These are phyloP conservation scores for Cutaneotrichosporon spelunceum DNA, from an alignment of 1,284 basidiomycete species.

Conservation along the genomic window DNA sequence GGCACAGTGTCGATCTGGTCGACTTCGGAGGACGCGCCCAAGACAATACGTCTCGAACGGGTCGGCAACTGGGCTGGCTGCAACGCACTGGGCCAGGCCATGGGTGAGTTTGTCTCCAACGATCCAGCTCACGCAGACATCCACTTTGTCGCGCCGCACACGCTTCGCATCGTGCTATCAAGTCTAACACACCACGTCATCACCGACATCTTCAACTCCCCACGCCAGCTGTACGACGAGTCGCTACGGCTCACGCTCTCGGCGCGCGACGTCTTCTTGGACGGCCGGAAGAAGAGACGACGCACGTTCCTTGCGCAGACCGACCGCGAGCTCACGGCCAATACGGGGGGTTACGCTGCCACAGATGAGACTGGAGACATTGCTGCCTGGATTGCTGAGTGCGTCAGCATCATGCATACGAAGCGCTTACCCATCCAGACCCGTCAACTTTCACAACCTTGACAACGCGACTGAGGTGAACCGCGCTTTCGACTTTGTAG, in stretches of 20 bases:
- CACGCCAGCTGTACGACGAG: conserved; percentile 24
- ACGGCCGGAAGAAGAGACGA: conserved; percentile 20
- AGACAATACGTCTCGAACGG: conserved; percentile 24
- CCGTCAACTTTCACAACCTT: conserved; percentile 38
- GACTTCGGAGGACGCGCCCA: conserved; percentile 23
- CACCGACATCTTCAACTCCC: conserved; percentile 25
- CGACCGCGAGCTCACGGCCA: conserved; percentile 22
- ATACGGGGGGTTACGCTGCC: conserved; percentile 29
- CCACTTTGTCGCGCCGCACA: conserved; percentile 21
- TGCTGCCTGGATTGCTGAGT: conserved; percentile 39
- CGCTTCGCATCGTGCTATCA: conserved; percentile 33
- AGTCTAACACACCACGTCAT: conserved; percentile 41
- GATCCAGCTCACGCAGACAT: conserved; percentile 28
- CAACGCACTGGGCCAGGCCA: conserved; percentile 33
- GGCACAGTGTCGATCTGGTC: conserved; percentile 35
- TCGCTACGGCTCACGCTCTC: conserved; percentile 31
- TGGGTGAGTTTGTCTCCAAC: conserved; percentile 29
- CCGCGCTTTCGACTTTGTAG: conserved; percentile 29
- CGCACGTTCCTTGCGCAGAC: conserved; percentile 14
- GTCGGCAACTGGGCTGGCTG: conserved; percentile 47
- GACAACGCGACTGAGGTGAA: conserved; percentile 37
- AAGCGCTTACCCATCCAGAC: conserved; percentile 13
- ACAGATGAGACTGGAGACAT: conserved; percentile 27
- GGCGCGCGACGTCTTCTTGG: conserved; percentile 37
- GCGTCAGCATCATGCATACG: conserved; percentile 11